Evolutionary conservation across 2,329 filamentous ascomycete genomes (phyloP).

Genomic region (Cryphonectria nitschkei): DNA sequence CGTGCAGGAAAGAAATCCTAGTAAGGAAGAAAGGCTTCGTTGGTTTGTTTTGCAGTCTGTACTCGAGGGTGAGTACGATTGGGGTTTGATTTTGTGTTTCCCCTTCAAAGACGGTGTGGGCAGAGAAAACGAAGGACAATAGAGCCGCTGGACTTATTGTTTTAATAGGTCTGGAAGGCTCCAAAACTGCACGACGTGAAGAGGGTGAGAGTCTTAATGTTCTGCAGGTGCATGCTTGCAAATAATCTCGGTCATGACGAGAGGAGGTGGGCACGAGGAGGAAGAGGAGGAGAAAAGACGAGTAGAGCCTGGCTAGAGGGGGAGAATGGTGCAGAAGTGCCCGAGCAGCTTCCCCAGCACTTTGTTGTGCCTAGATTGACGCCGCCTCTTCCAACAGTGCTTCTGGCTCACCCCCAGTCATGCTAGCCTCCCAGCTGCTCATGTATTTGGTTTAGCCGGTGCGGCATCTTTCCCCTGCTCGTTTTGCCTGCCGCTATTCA

Average conservation of each 20-base stretch:
- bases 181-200: conserved; percentile 5
- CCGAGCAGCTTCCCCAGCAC: background rate
- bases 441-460: background rate
- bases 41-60: background rate
- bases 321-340: conserved; percentile 3
- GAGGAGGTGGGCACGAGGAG: background rate
- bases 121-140: background rate
- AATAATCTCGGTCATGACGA: conserved; percentile 5
- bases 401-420: background rate
- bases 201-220: conserved; percentile 1
- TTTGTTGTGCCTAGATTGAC: background rate
- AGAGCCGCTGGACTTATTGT: conserved; percentile 7
- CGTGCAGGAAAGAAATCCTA: background rate
- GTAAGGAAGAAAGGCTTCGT: background rate
- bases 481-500: background rate
- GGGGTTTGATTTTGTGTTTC: background rate
- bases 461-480: background rate
- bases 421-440: background rate
- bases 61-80: conserved; percentile 13
- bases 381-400: background rate
- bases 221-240: conserved; percentile 24
- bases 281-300: background rate
- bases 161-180: conserved; percentile 2
- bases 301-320: background rate
- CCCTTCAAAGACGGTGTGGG: conserved; percentile 7